Evolutionary conservation across 768 basidiomycete species (phyloP).

Genomic region (Coprinopsis sp.): DNA sequence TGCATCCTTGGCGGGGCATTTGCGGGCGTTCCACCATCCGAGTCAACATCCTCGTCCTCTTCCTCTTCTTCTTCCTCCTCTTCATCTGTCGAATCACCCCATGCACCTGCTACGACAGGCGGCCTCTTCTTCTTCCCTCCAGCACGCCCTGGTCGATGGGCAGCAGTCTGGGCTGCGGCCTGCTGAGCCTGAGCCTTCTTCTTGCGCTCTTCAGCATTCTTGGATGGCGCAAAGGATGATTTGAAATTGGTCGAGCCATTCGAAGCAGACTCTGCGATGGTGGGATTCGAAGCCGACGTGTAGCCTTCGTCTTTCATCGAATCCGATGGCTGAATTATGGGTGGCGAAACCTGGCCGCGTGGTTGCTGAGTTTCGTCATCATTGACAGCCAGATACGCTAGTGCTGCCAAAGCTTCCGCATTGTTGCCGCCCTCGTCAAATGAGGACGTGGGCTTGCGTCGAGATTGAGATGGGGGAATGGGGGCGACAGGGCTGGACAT

Average conservation of each 20-base stretch:
- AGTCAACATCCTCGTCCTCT: conserved; percentile 67
- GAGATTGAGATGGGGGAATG: neutral
- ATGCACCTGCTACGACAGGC: conserved; percentile 43
- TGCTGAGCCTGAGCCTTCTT: conserved; percentile 82
- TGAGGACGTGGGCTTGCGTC: conserved; percentile 10
- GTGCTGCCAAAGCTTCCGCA: conserved; percentile 71
- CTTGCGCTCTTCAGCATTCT: conserved; percentile 78
- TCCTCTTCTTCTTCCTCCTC: conserved; percentile 88
- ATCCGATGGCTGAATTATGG: conserved; percentile 10
- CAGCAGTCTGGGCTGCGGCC: conserved; percentile 74
- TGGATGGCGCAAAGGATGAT: conserved; percentile 87
- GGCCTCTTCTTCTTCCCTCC: conserved; percentile 57
- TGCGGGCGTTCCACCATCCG: conserved; percentile 43
- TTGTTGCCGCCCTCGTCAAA: conserved; percentile 42
- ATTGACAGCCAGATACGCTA: conserved; percentile 65
- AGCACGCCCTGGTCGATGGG: conserved; percentile 67
- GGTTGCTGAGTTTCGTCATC: conserved; percentile 33
- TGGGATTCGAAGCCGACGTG: conserved; percentile 4
- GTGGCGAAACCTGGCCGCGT: conserved; percentile 16
- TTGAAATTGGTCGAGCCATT: conserved; percentile 35
- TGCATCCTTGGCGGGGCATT: conserved; percentile 19
- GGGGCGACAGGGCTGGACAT: conserved; percentile 10
- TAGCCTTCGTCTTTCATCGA: conserved; percentile 2
- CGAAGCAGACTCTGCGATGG: conserved; percentile 31
- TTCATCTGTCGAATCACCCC: conserved; percentile 75